phyloP scores from a whole-genome alignment of 2,329 filamentous ascomycete species.

The Juglanconis sp. region DNA sequence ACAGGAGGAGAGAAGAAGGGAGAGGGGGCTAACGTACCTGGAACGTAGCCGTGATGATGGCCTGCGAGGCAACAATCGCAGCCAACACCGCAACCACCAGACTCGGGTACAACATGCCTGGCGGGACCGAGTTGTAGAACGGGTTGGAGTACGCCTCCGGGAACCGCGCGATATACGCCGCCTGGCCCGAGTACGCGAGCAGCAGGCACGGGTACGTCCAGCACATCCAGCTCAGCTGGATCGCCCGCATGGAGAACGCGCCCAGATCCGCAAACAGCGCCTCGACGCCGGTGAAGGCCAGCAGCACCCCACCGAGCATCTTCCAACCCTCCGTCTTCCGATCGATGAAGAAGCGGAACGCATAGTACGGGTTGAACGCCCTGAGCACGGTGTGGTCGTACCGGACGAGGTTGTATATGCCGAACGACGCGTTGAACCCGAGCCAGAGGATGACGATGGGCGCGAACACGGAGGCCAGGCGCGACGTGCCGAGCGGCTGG shows the following conservation, averaged over 20 bases:
- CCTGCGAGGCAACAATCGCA: conserved; percentile 71
- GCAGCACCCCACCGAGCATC: conserved; percentile 64
- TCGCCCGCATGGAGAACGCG: conserved; percentile 64
- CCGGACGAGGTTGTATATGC: conserved; percentile 56
- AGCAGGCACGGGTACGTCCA: conserved; percentile 64
- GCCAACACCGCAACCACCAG: conserved; percentile 66
- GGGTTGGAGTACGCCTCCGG: conserved; percentile 63
- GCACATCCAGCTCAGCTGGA: conserved; percentile 69
- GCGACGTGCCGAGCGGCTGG: conserved; percentile 60
- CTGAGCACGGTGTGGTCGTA: conserved; percentile 51
- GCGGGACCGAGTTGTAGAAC: conserved; percentile 67
- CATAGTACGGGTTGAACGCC: conserved; percentile 56
- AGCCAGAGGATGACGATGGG: conserved; percentile 66
- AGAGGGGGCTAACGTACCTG: conserved; percentile 34
- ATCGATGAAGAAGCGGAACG: conserved; percentile 56
- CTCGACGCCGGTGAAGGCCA: conserved; percentile 72
- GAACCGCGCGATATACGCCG: conserved; percentile 60
- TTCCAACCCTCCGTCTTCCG: conserved; percentile 60
- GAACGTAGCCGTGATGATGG: conserved; percentile 72
- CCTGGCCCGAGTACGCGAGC: conserved; percentile 67
- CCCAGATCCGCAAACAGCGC: conserved; percentile 74
- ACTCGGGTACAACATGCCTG: conserved; percentile 64
- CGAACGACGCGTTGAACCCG: conserved; percentile 57
- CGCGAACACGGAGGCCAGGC: conserved; percentile 57
- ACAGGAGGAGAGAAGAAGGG: background rate